Conservation (phyloP, 177 flowering plant genomes). For the Viscum album region DNA sequence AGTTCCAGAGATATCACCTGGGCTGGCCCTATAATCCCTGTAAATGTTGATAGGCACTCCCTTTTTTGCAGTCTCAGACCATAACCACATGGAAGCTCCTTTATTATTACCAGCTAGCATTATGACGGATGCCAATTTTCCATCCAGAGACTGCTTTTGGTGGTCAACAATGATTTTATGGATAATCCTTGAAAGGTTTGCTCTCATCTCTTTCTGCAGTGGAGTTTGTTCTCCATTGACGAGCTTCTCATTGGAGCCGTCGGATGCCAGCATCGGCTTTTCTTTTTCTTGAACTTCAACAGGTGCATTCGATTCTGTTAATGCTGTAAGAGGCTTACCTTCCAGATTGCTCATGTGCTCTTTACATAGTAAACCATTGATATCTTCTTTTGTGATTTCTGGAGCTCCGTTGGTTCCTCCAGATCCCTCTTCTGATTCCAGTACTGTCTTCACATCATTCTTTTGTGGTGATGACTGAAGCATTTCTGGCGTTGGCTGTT, state of each 20-base stretch:
- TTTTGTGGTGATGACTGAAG: slow-evolving; percentile 8
- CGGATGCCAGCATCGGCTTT: background rate
- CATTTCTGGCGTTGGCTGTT: slow-evolving; percentile 12
- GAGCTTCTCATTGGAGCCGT: slow-evolving; percentile 9
- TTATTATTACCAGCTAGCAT: slow-evolving; percentile 69
- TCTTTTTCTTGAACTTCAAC: background rate
- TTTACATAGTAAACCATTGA: background rate
- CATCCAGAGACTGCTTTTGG: slow-evolving; percentile 21
- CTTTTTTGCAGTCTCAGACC: slow-evolving; percentile 24
- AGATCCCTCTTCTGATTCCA: slow-evolving; percentile 7
- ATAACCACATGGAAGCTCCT: slow-evolving; percentile 63
- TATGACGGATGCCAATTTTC: slow-evolving; percentile 27
- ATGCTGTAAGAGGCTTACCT: slow-evolving; percentile 9
- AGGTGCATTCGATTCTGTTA: slow-evolving; percentile 15
- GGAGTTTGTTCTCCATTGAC: slow-evolving; percentile 20
- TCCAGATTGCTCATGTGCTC: slow-evolving; percentile 12
- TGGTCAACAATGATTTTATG: slow-evolving; percentile 26
- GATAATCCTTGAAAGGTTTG: slow-evolving; percentile 34
- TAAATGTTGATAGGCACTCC: slow-evolving; percentile 41
- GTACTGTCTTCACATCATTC: slow-evolving; percentile 10
- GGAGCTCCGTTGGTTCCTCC: slow-evolving; percentile 16
- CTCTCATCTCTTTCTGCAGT: slow-evolving; percentile 29
- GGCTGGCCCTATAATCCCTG: slow-evolving; percentile 45
- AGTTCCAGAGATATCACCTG: slow-evolving; percentile 30
- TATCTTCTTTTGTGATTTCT: slow-evolving; percentile 11